Base-by-base conservation (phyloP, 805 yeast genomes). In the Blastobotrys mokoenaii region DNA sequence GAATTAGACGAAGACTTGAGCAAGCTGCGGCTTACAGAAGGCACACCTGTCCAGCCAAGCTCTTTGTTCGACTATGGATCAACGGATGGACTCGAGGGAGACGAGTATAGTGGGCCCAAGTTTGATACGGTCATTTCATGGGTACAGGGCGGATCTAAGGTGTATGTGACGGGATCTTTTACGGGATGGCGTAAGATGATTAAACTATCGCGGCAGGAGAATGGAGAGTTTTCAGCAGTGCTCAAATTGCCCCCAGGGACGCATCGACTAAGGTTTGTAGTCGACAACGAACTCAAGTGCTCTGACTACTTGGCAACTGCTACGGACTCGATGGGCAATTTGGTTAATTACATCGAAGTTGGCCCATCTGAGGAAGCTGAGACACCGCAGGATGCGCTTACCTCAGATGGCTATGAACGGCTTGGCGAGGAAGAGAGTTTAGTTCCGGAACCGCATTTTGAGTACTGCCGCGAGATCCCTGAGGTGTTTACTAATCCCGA, bases 151-250 rank as follows among this genome's bases (percentile, higher is more conserved):
- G 98, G 98, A 49, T 77, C 77, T 41, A 84, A 84, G 57, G 97
- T 93, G 2, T 93, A 88, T 62, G 96, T 90, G 11, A 93, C 97
- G 31, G 98, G 98, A 41, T 84, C 97, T 0, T 90, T 90, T 66
- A 93, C 98, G 0, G 96, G 96, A 2, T 93, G 98, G 97, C 73
- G 96, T 54, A 90, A 89, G 65, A 90, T 93, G 97, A 89, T 90
- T 59, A 95, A 95, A 34, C 69, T 93, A 56, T 73, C 73, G 27
- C 40, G 46, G 15, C 70, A 69, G 8, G 78, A 66, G n/a, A 48
- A 51, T 37, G 59, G 56, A 32, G 53, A 43, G 33, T 65, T 65
- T 45, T 51, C 51, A 8, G 62, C 62, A 2, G 57, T 58, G n/a
- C 50, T 65, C 29, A 60, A 61, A 47, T 57, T 65, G 18, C 96